A percentile compares a stretch with the other conserved stretches of the same genome.
These are phyloP conservation scores for Venturia nashicola DNA, from an alignment of 2,329 filamentous ascomycete species.

Conservation along the genomic window DNA sequence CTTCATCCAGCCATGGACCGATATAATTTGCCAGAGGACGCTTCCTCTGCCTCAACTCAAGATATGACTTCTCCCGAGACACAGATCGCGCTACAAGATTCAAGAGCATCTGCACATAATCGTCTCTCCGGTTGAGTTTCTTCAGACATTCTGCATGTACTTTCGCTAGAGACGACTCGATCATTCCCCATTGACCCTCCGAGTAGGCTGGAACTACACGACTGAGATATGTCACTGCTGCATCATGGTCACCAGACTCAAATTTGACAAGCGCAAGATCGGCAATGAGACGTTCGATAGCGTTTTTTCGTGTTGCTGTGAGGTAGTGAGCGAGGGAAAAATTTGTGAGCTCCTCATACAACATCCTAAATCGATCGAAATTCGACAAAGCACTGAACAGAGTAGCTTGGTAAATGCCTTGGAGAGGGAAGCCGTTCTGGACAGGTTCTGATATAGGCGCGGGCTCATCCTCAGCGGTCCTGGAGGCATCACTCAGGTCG, in stretches of 20 bases:
- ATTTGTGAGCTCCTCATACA: constrained; percentile 2
- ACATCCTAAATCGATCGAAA: background rate
- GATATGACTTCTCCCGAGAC: constrained; percentile 11
- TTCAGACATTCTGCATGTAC: constrained; percentile 78
- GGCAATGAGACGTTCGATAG: constrained; percentile 63
- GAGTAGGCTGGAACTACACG: constrained; percentile 69
- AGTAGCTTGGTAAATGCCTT: background rate
- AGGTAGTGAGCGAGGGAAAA: constrained; percentile 44
- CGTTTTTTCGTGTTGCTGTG: constrained; percentile 65
- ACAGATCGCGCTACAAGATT: constrained; percentile 59
- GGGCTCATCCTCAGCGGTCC: background rate
- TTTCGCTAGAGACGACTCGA: constrained; percentile 73
- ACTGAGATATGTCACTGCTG: constrained; percentile 67
- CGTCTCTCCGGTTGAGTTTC: constrained; percentile 60
- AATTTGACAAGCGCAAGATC: constrained; percentile 82
- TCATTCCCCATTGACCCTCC: constrained; percentile 61
- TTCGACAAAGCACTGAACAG: background rate
- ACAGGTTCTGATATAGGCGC: background rate
- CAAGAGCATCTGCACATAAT: constrained; percentile 65
- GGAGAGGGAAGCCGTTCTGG: background rate
- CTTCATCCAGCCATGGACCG: constrained; percentile 24
- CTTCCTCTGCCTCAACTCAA: constrained; percentile 8
- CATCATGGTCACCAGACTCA: constrained; percentile 57
- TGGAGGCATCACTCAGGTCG: constrained; percentile 18
- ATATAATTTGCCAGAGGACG: background rate